Evolutionary conservation across 495 filamentous ascomycete species (phyloP).

Genomic region (Tuber borchii): DNA sequence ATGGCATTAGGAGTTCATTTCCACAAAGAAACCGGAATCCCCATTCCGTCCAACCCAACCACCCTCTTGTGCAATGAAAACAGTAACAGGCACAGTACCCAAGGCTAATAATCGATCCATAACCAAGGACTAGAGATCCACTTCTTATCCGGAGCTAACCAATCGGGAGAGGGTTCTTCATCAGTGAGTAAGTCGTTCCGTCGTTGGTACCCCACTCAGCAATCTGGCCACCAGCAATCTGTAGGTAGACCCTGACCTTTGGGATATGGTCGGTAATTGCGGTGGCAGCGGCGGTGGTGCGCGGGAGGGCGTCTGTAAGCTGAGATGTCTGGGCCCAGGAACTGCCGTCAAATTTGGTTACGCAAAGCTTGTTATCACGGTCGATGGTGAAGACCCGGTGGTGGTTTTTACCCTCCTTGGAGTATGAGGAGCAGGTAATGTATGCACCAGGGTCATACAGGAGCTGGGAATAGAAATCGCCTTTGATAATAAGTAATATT

Average conservation of each 20-base stretch:
- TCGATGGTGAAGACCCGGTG: constrained; percentile 20
- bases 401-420: not conserved
- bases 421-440: constrained; percentile 1
- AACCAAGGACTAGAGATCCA: too few relatives aligned
- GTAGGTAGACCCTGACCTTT: constrained; percentile 6
- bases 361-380: constrained; percentile 10
- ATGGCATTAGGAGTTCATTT: too few relatives aligned
- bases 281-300: not conserved
- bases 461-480: constrained; percentile 6
- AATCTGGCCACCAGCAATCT: constrained; percentile 3
- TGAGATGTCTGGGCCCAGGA: not conserved
- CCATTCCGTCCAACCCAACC: too few relatives aligned
- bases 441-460: constrained; percentile 3
- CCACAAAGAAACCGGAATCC: too few relatives aligned
- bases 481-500: not conserved
- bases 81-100: too few relatives aligned
- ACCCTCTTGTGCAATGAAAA: too few relatives aligned
- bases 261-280: not conserved
- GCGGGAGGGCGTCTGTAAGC: constrained; percentile 6
- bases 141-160: not conserved
- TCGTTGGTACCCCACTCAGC: constrained; percentile 13
- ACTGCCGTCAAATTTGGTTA: constrained; percentile 6
- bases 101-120: too few relatives aligned
- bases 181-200: not conserved
- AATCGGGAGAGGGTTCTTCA: not conserved